Evolutionary conservation across 176 grass and related monocot species (phyloP), one percentile per base, ranked within the genome.

Genomic region (Juncus effusus): DNA sequence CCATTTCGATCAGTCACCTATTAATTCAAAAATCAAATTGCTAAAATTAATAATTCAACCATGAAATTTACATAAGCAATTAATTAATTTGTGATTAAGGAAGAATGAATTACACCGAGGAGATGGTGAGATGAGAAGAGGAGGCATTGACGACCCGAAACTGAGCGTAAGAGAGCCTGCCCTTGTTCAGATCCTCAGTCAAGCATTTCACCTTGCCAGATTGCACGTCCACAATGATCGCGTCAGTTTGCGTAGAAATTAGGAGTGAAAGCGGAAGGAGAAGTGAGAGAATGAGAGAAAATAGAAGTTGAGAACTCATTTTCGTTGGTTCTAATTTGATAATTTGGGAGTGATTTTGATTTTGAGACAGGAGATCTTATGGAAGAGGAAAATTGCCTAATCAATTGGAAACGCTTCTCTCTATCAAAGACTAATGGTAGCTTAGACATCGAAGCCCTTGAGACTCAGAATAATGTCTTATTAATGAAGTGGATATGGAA

Each of bases 171-270:
- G 80, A 78, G 67, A 81, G 62, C n/a, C 52, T 66, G 13, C 77
- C 77, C 5, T 70, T 40, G 19, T 42, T 67, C 60, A 84, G 74
- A 9, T 78, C 74, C 66, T 89, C 78, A 12, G 60, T 47, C 2
- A 89, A 54, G 69, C 81, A 84, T 36, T 78, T 84, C 64, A 77
- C 75, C 35, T 62, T 56, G 37, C 81, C 86, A 61, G 81, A 89
- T 6, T 77, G 74, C 62, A 89, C 58, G 40, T 81, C 74, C 2
- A 89, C 61, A 45, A 89, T 72, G 15, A 84, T 65, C 10, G 81
- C 74, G 4, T 56, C 13, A 37, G 69, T 72, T 19, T 37, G 40
- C 54, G 52, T 42, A 13, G 52, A 47, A 50, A 36, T 40, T 5
- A 13, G 47, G 9, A 59, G 51, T 54, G 78, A 14, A 58, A 77